These are phyloP conservation scores for Eucalyptus sp. DNA, from an alignment of 345 rosid genomes.

Conservation along the genomic window DNA sequence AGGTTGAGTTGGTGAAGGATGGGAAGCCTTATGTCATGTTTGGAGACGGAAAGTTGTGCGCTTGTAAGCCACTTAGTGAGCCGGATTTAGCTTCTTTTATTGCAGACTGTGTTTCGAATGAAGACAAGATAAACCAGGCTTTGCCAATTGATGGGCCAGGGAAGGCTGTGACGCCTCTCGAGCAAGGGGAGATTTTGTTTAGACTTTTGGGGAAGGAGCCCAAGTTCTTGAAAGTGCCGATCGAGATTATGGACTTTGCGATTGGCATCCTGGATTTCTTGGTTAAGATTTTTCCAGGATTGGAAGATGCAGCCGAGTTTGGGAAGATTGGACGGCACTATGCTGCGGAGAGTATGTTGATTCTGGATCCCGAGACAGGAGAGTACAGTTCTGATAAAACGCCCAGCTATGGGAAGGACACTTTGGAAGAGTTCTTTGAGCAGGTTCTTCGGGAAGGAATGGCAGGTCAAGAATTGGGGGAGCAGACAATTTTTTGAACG, in stretches of 20 bases:
- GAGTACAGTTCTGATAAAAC: slow-evolving; percentile 78
- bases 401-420: slow-evolving; percentile 80
- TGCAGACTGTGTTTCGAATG: slow-evolving; percentile 63
- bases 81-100: slow-evolving; percentile 74
- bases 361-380: slow-evolving; percentile 77
- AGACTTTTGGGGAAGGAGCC: slow-evolving; percentile 65
- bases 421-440: slow-evolving; percentile 69
- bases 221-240: slow-evolving; percentile 87
- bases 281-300: slow-evolving; percentile 53
- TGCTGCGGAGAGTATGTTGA: slow-evolving; percentile 91
- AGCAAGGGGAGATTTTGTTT: slow-evolving; percentile 83
- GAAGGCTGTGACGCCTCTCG: slow-evolving; percentile 75
- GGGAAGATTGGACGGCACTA: slow-evolving; percentile 94
- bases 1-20: slow-evolving; percentile 86
- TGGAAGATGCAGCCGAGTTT: slow-evolving; percentile 93
- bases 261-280: slow-evolving; percentile 61
- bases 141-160: slow-evolving; percentile 96
- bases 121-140: slow-evolving; percentile 56
- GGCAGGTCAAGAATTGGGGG: slow-evolving; percentile 94
- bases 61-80: slow-evolving; percentile 95
- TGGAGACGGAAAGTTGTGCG: slow-evolving; percentile 87
- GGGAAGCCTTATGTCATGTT: slow-evolving; percentile 98
- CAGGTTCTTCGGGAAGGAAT: slow-evolving; percentile 75
- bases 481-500: slow-evolving; percentile 55
- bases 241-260: slow-evolving; percentile 81